Evolutionary conservation across 2,329 filamentous ascomycete species (phyloP).

Genomic region (Colletotrichum sp.): DNA sequence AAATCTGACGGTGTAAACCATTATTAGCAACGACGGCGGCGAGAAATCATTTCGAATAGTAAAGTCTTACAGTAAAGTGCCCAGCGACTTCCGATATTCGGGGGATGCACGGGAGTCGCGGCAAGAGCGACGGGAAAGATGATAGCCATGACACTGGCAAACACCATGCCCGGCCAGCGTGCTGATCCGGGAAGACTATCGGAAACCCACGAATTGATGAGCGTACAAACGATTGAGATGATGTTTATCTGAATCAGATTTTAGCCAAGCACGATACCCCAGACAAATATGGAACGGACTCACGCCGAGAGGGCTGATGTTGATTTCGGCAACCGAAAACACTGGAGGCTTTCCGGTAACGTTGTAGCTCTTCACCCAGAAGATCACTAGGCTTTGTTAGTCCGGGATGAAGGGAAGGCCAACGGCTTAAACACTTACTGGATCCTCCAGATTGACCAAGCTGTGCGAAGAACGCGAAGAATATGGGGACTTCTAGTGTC

Average conservation of each 20-base stretch:
- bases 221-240: slow-evolving; percentile 23
- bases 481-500: slow-evolving; percentile 20
- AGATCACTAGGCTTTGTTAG: slow-evolving; percentile 24
- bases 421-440: slow-evolving; percentile 19
- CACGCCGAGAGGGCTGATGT: slow-evolving; percentile 29
- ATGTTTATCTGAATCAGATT: slow-evolving; percentile 24
- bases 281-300: background rate
- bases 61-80: slow-evolving; percentile 24
- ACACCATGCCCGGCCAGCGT: slow-evolving; percentile 30
- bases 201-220: slow-evolving; percentile 27
- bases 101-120: slow-evolving; percentile 27
- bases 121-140: slow-evolving; percentile 28
- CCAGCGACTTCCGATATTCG: slow-evolving; percentile 23
- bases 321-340: slow-evolving; percentile 29
- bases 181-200: slow-evolving; percentile 26
- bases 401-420: background rate
- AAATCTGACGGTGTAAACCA: slow-evolving; percentile 17
- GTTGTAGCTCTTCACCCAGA: slow-evolving; percentile 31
- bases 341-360: slow-evolving; percentile 19
- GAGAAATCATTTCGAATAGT: background rate
- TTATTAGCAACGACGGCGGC: background rate
- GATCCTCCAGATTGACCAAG: slow-evolving; percentile 26
- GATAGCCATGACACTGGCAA: slow-evolving; percentile 24
- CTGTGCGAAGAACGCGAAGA: slow-evolving; percentile 25
- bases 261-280: background rate